Conservation (phyloP, 2,329 filamentous ascomycete species). For the Aureobasidium leucospermi region DNA sequence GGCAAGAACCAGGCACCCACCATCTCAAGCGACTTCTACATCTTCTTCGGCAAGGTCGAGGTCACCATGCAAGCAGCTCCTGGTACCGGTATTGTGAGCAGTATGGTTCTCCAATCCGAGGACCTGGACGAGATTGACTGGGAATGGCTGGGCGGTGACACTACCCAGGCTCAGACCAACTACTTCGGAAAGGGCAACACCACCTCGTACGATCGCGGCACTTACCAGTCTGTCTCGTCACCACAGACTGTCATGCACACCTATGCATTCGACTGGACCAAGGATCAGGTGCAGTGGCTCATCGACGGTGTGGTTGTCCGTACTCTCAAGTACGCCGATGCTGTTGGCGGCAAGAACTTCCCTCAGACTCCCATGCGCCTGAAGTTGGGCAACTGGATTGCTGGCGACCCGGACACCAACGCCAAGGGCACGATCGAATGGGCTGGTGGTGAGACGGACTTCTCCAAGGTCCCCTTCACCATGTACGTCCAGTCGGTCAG, state of each 20-base stretch:
- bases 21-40: constrained; percentile 70
- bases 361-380: constrained; percentile 72
- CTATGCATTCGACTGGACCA: constrained; percentile 65
- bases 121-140: constrained; percentile 83
- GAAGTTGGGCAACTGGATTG: constrained; percentile 42
- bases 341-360: constrained; percentile 60
- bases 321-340: constrained; percentile 61
- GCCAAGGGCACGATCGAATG: constrained; percentile 56
- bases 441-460: constrained; percentile 55
- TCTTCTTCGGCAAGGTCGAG: constrained; percentile 77
- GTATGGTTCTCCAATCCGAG: constrained; percentile 75
- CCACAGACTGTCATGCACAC: constrained; percentile 56
- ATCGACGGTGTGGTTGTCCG: constrained; percentile 63
- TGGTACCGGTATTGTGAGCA: constrained; percentile 68
- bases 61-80: constrained; percentile 67
- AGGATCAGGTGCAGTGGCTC: constrained; percentile 50
- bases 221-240: constrained; percentile 51
- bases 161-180: constrained; percentile 59
- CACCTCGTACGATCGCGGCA: constrained; percentile 62
- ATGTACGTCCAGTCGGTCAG: constrained; percentile 46
- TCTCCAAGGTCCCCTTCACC: constrained; percentile 40
- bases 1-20: constrained; percentile 70
- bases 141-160: constrained; percentile 66
- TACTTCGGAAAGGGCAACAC: constrained; percentile 69
- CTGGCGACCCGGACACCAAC: constrained; percentile 40